Evolutionary conservation across 2,329 filamentous ascomycete genomes (phyloP).

Genomic region (Aspergillus novofumigatus): DNA sequence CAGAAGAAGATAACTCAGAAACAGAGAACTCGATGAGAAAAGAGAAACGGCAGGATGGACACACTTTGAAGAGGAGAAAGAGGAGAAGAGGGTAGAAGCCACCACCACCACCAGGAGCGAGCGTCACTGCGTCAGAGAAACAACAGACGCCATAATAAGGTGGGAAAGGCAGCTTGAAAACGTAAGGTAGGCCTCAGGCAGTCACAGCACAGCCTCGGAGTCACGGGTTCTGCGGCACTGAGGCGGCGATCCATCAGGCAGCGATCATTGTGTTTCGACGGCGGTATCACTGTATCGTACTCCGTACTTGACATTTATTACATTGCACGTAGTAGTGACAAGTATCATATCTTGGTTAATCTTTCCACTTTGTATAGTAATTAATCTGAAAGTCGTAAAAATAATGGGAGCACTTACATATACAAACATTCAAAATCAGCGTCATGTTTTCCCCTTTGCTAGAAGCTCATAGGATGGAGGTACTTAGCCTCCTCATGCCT

Average conservation of each 20-base stretch:
- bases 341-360: too few relatives aligned
- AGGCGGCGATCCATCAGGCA: slow-evolving; percentile 9
- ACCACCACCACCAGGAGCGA: neutral
- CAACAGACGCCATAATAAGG: neutral
- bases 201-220: slow-evolving; percentile 10
- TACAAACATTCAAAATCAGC: too few relatives aligned
- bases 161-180: neutral
- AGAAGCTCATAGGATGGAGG: neutral
- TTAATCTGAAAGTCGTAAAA: too few relatives aligned
- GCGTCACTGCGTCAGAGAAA: neutral
- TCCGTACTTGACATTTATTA: neutral
- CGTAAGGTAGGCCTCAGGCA: neutral
- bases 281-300: neutral
- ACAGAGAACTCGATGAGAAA: slow-evolving; percentile 1
- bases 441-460: too few relatives aligned
- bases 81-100: neutral
- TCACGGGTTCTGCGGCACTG: slow-evolving; percentile 12
- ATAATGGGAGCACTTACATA: too few relatives aligned
- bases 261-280: neutral
- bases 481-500: neutral
- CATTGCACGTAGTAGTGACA: too few relatives aligned
- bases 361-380: too few relatives aligned
- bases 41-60: neutral
- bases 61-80: neutral
- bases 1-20: slow-evolving; percentile 8